These are phyloP conservation scores for Colletotrichum aenigma DNA, from an alignment of 2,329 filamentous ascomycete genomes.

Conservation along the genomic window DNA sequence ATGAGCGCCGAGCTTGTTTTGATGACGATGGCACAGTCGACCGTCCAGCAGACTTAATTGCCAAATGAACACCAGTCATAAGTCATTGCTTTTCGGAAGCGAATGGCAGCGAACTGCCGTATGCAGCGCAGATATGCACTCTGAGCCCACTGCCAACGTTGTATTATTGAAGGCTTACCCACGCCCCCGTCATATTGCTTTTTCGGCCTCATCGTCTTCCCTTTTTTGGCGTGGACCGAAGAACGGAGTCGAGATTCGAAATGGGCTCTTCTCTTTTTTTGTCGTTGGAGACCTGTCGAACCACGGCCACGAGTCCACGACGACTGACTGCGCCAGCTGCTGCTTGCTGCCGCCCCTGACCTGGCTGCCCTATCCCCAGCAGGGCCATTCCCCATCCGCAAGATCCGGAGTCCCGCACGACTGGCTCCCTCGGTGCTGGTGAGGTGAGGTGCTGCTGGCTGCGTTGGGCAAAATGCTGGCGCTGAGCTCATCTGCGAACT, in stretches of 20 bases:
- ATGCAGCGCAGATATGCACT: constrained; percentile 5
- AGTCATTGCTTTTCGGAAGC: background rate
- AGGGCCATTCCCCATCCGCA: background rate
- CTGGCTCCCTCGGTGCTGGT: background rate
- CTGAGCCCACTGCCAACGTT: background rate
- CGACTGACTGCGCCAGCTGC: background rate
- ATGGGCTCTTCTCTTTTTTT: background rate
- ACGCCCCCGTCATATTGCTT: background rate
- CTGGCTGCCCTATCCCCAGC: background rate
- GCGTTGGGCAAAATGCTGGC: background rate
- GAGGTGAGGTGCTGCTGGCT: background rate
- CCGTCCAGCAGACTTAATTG: background rate
- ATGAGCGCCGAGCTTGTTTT: background rate
- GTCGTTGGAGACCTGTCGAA: background rate
- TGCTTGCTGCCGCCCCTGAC: constrained; percentile 8
- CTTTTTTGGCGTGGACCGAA: constrained; percentile 4
- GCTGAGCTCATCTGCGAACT: background rate
- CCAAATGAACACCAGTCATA: background rate
- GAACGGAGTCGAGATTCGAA: background rate
- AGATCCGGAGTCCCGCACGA: background rate
- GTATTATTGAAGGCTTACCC: constrained; percentile 8
- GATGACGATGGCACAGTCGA: background rate
- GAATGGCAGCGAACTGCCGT: background rate
- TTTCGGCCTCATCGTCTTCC: background rate
- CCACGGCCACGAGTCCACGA: background rate